phyloP scores from a whole-genome alignment of 148 eudicot genomes.

The Silene latifolia region DNA sequence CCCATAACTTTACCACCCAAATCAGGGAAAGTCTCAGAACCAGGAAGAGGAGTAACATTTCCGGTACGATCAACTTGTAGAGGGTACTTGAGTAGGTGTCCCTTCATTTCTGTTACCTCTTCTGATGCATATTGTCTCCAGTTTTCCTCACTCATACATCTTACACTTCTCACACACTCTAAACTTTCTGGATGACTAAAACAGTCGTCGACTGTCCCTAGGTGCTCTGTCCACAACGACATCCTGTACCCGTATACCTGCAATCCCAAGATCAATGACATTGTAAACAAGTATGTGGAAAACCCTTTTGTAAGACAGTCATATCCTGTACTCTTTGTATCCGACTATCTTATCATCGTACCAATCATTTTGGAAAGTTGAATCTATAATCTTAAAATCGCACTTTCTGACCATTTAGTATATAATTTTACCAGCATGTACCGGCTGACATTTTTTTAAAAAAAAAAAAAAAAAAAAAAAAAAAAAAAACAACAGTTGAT shows the following conservation, averaged over 20 bases:
- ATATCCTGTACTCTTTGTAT: too few species aligned
- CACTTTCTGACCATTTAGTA: too few species aligned
- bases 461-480: too few species aligned
- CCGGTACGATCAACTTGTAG: conserved; percentile 67
- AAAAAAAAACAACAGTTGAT: too few species aligned
- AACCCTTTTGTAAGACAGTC: background rate
- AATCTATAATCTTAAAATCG: too few species aligned
- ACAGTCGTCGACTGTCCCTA: conserved; percentile 46
- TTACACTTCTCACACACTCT: conserved; percentile 64
- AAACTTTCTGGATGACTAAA: conserved; percentile 63
- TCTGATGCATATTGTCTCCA: conserved; percentile 69
- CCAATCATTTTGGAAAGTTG: background rate
- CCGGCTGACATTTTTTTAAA: too few species aligned
- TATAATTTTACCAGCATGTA: too few species aligned
- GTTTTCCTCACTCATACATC: conserved; percentile 46
- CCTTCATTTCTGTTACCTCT: conserved; percentile 58
- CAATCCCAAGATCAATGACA: conserved; percentile 1
- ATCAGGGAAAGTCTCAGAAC: conserved; percentile 71
- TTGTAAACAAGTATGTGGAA: background rate
- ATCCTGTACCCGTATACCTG: conserved; percentile 82
- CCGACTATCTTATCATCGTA: too few species aligned
- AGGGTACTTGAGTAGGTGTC: conserved; percentile 87
- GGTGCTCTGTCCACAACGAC: conserved; percentile 93
- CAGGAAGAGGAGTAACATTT: conserved; percentile 67
- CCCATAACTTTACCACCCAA: conserved; percentile 72